These are phyloP conservation scores for Thermothielavioides terrestris DNA, from an alignment of 495 filamentous ascomycete genomes.

Conservation along the genomic window DNA sequence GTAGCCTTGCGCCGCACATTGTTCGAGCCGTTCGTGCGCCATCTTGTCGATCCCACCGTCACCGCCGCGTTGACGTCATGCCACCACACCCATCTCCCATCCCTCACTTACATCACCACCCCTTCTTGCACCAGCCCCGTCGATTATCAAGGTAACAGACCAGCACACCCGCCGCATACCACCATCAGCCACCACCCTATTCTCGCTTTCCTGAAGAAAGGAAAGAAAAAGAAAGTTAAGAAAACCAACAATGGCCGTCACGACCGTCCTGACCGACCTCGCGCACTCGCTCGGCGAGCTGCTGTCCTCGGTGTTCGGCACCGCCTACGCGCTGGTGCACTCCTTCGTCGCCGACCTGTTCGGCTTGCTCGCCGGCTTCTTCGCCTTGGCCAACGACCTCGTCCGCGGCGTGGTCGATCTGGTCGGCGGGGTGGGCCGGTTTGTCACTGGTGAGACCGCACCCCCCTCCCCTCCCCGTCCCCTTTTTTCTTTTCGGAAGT, in stretches of 20 bases:
- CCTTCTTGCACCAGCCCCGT: too few relatives aligned
- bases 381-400: slow-evolving; percentile 20
- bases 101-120: background rate
- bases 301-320: slow-evolving; percentile 21
- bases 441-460: slow-evolving; percentile 28
- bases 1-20: background rate
- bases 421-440: slow-evolving; percentile 25
- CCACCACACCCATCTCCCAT: slow-evolving; percentile 1
- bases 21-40: background rate
- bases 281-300: slow-evolving; percentile 28
- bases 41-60: background rate
- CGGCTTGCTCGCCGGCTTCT: slow-evolving; percentile 20
- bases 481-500: too few relatives aligned
- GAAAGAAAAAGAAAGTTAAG: slow-evolving; percentile 5
- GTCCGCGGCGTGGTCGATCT: slow-evolving; percentile 25
- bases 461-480: too few relatives aligned
- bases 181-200: background rate
- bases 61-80: slow-evolving; percentile 8
- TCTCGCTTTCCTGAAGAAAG: background rate
- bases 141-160: slow-evolving; percentile 1
- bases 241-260: slow-evolving; percentile 30
- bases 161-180: background rate
- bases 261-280: slow-evolving; percentile 24
- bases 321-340: slow-evolving; percentile 23
- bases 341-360: slow-evolving; percentile 20